Base-by-base conservation (phyloP, 345 rosid species). In the Eucalyptus curtisii region DNA sequence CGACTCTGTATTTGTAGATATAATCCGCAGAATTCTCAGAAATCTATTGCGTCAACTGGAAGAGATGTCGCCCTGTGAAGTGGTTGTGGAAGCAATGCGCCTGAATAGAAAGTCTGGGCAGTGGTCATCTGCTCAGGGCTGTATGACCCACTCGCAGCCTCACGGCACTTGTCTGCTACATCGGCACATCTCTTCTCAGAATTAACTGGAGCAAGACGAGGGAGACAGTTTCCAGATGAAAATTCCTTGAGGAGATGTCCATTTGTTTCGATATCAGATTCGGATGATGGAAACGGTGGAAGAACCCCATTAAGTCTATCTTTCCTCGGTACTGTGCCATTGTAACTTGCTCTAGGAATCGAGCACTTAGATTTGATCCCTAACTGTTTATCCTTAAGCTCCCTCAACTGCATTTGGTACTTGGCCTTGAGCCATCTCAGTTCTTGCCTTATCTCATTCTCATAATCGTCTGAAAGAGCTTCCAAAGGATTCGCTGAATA, bases 351-450 rank as follows among this genome's bases (percentile, higher is more conserved):
- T 12, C 91, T 84, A 19, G 57, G 80, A 90, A 86, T 86, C 37
- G 84, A 89, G 45, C 92, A 47, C 88, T 66, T 90, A 25, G 91
- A 85, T 85, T 90, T 89, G 88, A 88, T 88, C 57, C 92, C 85
- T 59, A 94, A 87, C 86, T 91, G 93, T 80, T 95, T 93, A 88
- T 93, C 96, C 90, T 86, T 94, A 11, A 94, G 91, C 89, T 92
- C 95, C 88, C 95, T 91, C 81, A 94, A 80, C 92, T 95, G 98
- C 92, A 94, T 90, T 90, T 90, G 94, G 87, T 94, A 95, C 86
- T 95, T 96, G 20, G 98, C 99, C 91, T 97, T 97, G 14, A 96
- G 96, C 99, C 99, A 96, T 90, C 98, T 96, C 64, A 95, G 87
- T 79, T 98, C 99, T 92, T 94, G 93, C 91, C 95, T 93, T 13